phyloP scores from a whole-genome alignment of 1,284 basidiomycete genomes.

The Psilocybe mexicana region DNA sequence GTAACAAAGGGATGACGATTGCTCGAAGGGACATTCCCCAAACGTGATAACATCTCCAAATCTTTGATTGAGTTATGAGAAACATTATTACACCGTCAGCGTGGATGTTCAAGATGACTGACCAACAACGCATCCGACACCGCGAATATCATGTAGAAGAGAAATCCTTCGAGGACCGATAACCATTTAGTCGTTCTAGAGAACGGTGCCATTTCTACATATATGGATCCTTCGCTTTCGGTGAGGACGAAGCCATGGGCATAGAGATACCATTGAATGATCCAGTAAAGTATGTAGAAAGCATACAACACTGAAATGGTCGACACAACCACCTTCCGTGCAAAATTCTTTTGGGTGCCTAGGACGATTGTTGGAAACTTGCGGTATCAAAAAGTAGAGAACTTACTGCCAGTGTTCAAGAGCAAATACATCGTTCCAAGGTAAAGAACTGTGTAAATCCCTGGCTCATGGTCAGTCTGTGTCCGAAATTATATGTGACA shows the following conservation, averaged over 20 bases:
- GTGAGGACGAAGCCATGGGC: neutral
- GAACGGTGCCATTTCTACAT: neutral
- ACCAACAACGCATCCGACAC: conserved; percentile 1
- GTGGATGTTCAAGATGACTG: neutral
- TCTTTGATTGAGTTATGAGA: neutral
- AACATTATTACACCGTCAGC: too few species aligned
- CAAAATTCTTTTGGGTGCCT: neutral
- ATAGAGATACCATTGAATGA: neutral
- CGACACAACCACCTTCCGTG: neutral
- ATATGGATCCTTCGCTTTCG: neutral
- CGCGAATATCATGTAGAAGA: neutral
- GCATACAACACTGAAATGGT: neutral
- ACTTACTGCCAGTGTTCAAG: too few species aligned
- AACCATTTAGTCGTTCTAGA: neutral
- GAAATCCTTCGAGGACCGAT: neutral
- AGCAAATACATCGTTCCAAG: too few species aligned
- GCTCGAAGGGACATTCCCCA: neutral
- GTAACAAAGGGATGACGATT: neutral
- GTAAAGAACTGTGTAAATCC: too few species aligned
- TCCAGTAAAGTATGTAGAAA: neutral
- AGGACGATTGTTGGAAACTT: neutral
- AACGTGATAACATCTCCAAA: conserved; percentile 4
- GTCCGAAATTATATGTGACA: too few species aligned
- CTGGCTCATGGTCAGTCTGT: too few species aligned
- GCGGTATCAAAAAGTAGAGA: too few species aligned